A percentile compares a stretch with the other conserved stretches of the same genome.
Evolutionary conservation across 441 rosid genomes (phyloP).

Genomic region (Corymbia calophylla): DNA sequence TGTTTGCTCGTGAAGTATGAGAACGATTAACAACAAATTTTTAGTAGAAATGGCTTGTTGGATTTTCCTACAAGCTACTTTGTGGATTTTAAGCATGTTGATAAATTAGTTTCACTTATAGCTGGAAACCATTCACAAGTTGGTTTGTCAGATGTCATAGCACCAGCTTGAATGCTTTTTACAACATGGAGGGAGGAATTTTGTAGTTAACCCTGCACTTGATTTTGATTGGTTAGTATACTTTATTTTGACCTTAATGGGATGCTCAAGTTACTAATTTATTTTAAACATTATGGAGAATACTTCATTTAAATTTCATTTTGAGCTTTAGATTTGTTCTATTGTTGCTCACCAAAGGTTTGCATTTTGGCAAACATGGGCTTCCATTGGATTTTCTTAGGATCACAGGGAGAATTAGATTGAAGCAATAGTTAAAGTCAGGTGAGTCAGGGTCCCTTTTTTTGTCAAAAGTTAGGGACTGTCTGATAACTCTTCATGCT

Average conservation of each 20-base stretch:
- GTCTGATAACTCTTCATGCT: neutral
- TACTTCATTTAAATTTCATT: neutral
- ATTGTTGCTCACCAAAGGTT: neutral
- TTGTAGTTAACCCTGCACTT: neutral
- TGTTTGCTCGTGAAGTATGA: neutral
- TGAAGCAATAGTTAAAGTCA: neutral
- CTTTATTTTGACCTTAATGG: neutral
- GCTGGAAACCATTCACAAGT: neutral
- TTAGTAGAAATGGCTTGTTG: neutral
- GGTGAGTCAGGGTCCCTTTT: neutral
- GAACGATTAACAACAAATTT: neutral
- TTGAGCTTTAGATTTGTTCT: neutral
- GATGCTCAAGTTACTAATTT: neutral
- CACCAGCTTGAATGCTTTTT: neutral
- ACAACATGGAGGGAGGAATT: neutral
- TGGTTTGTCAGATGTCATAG: neutral
- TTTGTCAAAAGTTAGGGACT: neutral
- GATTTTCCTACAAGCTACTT: neutral
- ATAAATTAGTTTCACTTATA: neutral
- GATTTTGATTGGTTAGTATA: neutral
- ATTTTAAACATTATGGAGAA: neutral
- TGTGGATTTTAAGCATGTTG: neutral
- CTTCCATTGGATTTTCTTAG: neutral
- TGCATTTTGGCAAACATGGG: neutral
- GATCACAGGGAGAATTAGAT: neutral